A percentile compares a stretch with the other conserved stretches of the same genome.
These are phyloP conservation scores for Fraxinus ornus DNA, from an alignment of 305 asterid genomes.

Conservation along the genomic window DNA sequence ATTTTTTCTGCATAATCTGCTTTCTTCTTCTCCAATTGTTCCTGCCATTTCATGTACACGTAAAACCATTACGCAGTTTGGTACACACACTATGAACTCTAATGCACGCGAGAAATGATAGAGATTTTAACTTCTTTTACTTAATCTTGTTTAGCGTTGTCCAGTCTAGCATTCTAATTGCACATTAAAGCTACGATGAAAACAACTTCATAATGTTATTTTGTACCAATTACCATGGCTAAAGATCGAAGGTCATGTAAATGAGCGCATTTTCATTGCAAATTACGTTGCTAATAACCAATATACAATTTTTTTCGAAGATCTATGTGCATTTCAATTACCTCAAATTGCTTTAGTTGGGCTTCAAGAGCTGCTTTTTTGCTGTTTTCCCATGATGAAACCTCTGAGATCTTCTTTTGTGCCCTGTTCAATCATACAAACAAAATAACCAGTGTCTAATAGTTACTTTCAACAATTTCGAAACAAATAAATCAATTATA, in stretches of 20 bases:
- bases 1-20: slow-evolving; percentile 69
- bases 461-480: background rate
- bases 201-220: background rate
- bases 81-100: background rate
- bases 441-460: background rate
- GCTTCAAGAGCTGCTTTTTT: slow-evolving; percentile 72
- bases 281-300: background rate
- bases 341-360: slow-evolving; percentile 72
- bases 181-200: background rate
- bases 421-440: slow-evolving; percentile 49
- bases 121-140: background rate
- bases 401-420: slow-evolving; percentile 67
- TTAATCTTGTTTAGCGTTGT: background rate
- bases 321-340: slow-evolving; percentile 6
- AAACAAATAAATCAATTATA: background rate
- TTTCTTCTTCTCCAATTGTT: slow-evolving; percentile 66
- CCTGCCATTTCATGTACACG: slow-evolving; percentile 38
- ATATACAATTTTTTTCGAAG: background rate
- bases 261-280: background rate
- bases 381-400: slow-evolving; percentile 79
- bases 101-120: background rate
- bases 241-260: background rate
- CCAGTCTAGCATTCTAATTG: background rate
- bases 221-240: background rate
- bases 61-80: background rate